Evolutionary conservation across 352 stramenopile species (phyloP).

Genomic region (Phytopythium delawarense): DNA sequence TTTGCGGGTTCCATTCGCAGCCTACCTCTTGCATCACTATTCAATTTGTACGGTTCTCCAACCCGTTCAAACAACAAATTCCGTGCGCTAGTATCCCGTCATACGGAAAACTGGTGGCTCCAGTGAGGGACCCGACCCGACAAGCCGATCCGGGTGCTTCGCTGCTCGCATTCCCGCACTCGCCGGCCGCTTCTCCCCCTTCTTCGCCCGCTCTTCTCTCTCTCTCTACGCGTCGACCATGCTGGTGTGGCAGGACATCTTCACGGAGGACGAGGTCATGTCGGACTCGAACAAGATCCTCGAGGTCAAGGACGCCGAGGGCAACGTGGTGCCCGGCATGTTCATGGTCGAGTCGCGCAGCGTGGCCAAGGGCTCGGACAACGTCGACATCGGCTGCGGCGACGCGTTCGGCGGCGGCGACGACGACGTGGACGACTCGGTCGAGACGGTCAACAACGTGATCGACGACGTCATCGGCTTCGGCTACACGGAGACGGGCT

Average conservation of each 20-base stretch:
- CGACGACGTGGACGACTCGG: constrained; percentile 39
- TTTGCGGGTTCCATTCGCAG: background rate
- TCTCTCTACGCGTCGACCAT: constrained; percentile 28
- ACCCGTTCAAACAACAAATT: too few relatives aligned
- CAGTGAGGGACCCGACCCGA: background rate
- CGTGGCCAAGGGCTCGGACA: constrained; percentile 49
- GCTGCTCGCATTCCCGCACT: constrained; percentile 1
- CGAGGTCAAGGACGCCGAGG: constrained; percentile 44
- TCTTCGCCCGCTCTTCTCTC: background rate
- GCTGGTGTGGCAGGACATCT: constrained; percentile 69
- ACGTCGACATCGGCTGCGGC: constrained; percentile 56
- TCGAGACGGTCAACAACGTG: constrained; percentile 66
- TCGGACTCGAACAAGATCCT: constrained; percentile 53
- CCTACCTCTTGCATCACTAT: background rate
- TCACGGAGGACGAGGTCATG: constrained; percentile 66
- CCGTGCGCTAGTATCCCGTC: too few relatives aligned
- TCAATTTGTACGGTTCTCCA: too few relatives aligned
- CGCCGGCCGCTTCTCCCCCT: background rate
- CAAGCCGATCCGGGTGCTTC: background rate
- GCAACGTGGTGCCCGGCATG: constrained; percentile 53
- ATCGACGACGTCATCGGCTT: constrained; percentile 56
- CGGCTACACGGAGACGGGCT: constrained; percentile 56
- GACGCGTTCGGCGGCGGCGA: constrained; percentile 51
- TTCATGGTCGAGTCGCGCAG: constrained; percentile 50
- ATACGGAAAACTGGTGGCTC: constrained; percentile 27